Evolutionary conservation across 768 basidiomycete genomes (phyloP), one percentile per base, ranked within the genome.

Genomic region (Infundibulicybe gibba): DNA sequence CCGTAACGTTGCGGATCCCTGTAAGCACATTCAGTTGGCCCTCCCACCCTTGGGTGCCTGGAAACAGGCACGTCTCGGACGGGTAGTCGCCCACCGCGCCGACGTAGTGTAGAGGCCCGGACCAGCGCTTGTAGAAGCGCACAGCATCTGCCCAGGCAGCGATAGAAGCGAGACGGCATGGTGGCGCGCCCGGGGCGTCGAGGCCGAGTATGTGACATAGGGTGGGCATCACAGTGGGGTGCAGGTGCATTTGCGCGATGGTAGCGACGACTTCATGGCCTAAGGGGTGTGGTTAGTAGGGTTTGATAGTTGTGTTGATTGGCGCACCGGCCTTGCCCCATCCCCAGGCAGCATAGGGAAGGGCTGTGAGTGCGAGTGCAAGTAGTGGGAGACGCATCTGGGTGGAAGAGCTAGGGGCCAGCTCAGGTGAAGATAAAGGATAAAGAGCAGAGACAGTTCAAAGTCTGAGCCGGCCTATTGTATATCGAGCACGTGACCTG

Each of bases 211-310:
- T 83, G 21, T 70, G 63, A 53, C 87, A 90, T 45, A 97, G 67
- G 30, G 72, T 75, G 2, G 79, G 74, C 34, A 85, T 72, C 4
- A 86, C 83, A 2, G 68, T 70, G 0, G 90, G 89, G 61, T 90
- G 80, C 2, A 97, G 77, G 61, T 97, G 82, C 49, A 94, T 90
- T 61, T 97, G 88, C 1, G 95, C 95, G 47, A 98, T 88, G 3
- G 94, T 95, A 1, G 94, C 94, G 5, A 92, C 81, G 30, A 97
- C 85, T 70, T 97, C 89, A 56, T 97, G 94, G 3, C 94, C 92
- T 83, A 51, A 38, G 25, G 25, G 8, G 3, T 25, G 25, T 3
- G 25, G 25, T 25, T 25, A 25, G 25, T 25, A 8, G 25, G 8
- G 25, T 25, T 3, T 25, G 25, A 8, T 25, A 25, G 25, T 8